Evolutionary conservation across 495 filamentous ascomycete species (phyloP).

Genomic region (Echria macrotheca): DNA sequence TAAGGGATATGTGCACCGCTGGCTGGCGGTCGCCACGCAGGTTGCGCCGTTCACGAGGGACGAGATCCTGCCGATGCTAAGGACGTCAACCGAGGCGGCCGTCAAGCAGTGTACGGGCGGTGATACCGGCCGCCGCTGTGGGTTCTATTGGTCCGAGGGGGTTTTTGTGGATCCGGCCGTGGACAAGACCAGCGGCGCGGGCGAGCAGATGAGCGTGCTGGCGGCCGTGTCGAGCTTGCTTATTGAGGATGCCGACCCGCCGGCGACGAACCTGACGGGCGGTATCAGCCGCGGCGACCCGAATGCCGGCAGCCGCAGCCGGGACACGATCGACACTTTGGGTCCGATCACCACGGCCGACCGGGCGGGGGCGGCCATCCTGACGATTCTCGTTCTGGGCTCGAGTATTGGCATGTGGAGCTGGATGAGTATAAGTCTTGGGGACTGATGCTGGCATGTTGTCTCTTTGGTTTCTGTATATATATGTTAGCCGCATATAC

Average conservation of each 20-base stretch:
- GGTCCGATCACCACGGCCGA: slow-evolving; percentile 22
- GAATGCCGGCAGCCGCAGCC: slow-evolving; percentile 17
- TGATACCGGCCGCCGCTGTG: slow-evolving; percentile 50
- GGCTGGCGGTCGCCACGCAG: slow-evolving; percentile 69
- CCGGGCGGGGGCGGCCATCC: slow-evolving; percentile 24
- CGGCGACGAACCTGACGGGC: slow-evolving; percentile 22
- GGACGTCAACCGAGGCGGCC: slow-evolving; percentile 58
- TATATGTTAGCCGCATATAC: too few species aligned
- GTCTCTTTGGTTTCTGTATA: too few species aligned
- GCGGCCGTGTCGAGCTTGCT: slow-evolving; percentile 55
- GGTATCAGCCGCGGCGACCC: slow-evolving; percentile 24
- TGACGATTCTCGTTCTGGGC: slow-evolving; percentile 23
- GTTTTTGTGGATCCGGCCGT: slow-evolving; percentile 63
- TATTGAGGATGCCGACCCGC: slow-evolving; percentile 21
- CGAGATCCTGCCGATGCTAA: slow-evolving; percentile 55
- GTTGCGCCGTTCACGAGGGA: slow-evolving; percentile 60
- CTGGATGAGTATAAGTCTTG: slow-evolving; percentile 31
- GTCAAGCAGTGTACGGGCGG: slow-evolving; percentile 63
- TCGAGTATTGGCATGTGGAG: slow-evolving; percentile 17
- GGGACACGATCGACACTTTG: slow-evolving; percentile 3
- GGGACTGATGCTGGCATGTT: slow-evolving; percentile 22
- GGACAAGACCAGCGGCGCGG: slow-evolving; percentile 56
- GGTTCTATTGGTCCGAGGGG: slow-evolving; percentile 41
- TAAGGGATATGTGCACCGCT: slow-evolving; percentile 75
- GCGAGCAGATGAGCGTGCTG: slow-evolving; percentile 65